phyloP scores from a whole-genome alignment of 2,329 filamentous ascomycete genomes.

The Aureobasidium sp. region DNA sequence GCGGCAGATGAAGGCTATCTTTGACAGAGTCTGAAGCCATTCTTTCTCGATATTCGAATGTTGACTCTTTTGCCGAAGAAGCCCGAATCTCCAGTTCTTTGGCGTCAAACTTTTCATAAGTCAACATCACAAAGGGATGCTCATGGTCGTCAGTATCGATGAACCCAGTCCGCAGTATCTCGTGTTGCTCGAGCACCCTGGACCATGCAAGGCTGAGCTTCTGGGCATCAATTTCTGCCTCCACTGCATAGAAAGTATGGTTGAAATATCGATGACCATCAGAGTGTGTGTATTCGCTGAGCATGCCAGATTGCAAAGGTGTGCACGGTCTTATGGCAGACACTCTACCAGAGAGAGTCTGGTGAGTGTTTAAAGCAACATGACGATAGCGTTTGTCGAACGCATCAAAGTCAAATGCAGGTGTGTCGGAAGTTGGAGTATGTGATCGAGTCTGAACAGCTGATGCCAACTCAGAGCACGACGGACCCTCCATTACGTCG shows the following conservation, averaged over 20 bases:
- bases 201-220: constrained; percentile 55
- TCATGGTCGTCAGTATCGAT: constrained; percentile 52
- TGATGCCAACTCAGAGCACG: constrained; percentile 29
- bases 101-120: constrained; percentile 39
- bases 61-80: background rate
- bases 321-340: constrained; percentile 69
- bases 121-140: constrained; percentile 68
- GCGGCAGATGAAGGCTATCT: constrained; percentile 45
- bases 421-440: background rate
- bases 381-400: constrained; percentile 44
- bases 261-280: constrained; percentile 69
- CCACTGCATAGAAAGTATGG: constrained; percentile 51
- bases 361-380: constrained; percentile 28
- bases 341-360: constrained; percentile 34
- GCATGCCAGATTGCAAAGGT: constrained; percentile 69
- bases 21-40: constrained; percentile 30
- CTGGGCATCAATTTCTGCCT: constrained; percentile 32
- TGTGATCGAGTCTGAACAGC: constrained; percentile 20
- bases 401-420: constrained; percentile 41
- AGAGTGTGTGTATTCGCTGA: constrained; percentile 65
- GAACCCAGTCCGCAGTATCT: constrained; percentile 74
- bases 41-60: background rate
- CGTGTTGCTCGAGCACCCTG: constrained; percentile 47
- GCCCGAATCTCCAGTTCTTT: constrained; percentile 36
- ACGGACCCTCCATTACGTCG: constrained; percentile 60